These are phyloP conservation scores for Triticum timopheevii DNA, from an alignment of 176 grass and related monocot species.

Conservation along the genomic window DNA sequence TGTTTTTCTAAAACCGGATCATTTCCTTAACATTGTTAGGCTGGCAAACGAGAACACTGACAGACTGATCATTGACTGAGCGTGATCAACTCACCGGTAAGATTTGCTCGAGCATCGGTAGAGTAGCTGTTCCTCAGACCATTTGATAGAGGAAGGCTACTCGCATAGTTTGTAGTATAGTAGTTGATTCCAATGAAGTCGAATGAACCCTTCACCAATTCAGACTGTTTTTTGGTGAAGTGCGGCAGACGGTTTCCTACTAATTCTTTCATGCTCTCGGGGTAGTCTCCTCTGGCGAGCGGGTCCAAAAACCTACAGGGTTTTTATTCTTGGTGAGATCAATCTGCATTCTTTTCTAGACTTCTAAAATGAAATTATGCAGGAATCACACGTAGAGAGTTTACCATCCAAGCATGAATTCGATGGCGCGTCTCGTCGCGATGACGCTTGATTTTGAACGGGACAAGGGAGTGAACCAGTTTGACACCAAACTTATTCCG, in stretches of 20 bases:
- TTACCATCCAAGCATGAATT: slow-evolving; percentile 72
- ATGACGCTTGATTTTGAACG: slow-evolving; percentile 12
- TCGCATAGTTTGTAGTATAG: slow-evolving; percentile 39
- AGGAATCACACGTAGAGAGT: neutral
- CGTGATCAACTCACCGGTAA: slow-evolving; percentile 1
- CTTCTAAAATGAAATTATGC: neutral
- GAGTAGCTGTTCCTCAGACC: slow-evolving; percentile 37
- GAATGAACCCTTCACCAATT: slow-evolving; percentile 44
- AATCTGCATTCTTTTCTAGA: neutral
- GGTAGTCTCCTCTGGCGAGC: slow-evolving; percentile 42
- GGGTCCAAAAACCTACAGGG: slow-evolving; percentile 48
- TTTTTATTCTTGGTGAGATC: neutral
- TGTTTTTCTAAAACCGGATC: too few species aligned
- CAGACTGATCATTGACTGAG: neutral
- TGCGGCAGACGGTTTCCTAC: slow-evolving; percentile 39
- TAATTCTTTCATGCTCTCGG: slow-evolving; percentile 34
- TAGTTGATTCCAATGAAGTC: slow-evolving; percentile 66
- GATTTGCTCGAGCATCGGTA: slow-evolving; percentile 38
- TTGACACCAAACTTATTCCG: slow-evolving; percentile 42
- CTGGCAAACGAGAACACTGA: neutral
- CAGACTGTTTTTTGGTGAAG: slow-evolving; percentile 36
- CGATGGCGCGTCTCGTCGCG: slow-evolving; percentile 30
- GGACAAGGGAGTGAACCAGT: slow-evolving; percentile 55
- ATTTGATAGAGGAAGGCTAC: slow-evolving; percentile 31
- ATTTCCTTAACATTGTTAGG: neutral